Evolutionary conservation across 768 basidiomycete genomes (phyloP).

Genomic region (Serendipita indica): DNA sequence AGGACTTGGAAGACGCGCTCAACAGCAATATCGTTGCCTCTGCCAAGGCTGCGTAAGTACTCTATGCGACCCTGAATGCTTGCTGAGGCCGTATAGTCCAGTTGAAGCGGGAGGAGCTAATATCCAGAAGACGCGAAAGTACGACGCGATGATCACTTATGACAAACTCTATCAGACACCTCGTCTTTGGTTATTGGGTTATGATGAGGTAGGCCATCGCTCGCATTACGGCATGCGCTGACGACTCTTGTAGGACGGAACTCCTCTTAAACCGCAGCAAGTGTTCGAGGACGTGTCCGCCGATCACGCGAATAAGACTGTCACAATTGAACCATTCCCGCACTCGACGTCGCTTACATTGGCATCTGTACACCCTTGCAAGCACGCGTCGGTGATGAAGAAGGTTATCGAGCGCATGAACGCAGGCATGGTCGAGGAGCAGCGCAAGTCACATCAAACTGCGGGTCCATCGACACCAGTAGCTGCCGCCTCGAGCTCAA

Average conservation of each 20-base stretch:
- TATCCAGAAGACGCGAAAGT: slow-evolving; percentile 88
- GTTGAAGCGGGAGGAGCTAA: slow-evolving; percentile 61
- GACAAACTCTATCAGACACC: slow-evolving; percentile 99
- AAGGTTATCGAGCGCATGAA: slow-evolving; percentile 99
- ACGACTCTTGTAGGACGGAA: slow-evolving; percentile 50
- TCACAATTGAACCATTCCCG: slow-evolving; percentile 97
- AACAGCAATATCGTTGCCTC: slow-evolving; percentile 74
- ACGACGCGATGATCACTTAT: slow-evolving; percentile 99
- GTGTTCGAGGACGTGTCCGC: slow-evolving; percentile 96
- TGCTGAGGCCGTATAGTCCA: slow-evolving; percentile 31
- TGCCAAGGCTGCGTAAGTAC: slow-evolving; percentile 35
- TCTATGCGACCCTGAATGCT: neutral
- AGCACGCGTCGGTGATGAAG: slow-evolving; percentile 98
- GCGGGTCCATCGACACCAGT: slow-evolving; percentile 21
- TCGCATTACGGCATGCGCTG: neutral
- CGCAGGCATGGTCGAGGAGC: slow-evolving; percentile 66
- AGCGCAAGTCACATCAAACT: slow-evolving; percentile 48
- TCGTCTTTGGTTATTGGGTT: slow-evolving; percentile 92
- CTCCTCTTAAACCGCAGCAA: slow-evolving; percentile 71
- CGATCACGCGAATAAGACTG: slow-evolving; percentile 96
- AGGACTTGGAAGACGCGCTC: slow-evolving; percentile 71
- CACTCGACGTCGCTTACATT: slow-evolving; percentile 72
- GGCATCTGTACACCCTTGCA: slow-evolving; percentile 95
- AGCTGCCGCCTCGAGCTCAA: slow-evolving; percentile 29
- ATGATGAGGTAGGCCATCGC: slow-evolving; percentile 62